These are phyloP conservation scores for Fusarium fujikuroi DNA, from an alignment of 2,329 filamentous ascomycete genomes.

Conservation along the genomic window DNA sequence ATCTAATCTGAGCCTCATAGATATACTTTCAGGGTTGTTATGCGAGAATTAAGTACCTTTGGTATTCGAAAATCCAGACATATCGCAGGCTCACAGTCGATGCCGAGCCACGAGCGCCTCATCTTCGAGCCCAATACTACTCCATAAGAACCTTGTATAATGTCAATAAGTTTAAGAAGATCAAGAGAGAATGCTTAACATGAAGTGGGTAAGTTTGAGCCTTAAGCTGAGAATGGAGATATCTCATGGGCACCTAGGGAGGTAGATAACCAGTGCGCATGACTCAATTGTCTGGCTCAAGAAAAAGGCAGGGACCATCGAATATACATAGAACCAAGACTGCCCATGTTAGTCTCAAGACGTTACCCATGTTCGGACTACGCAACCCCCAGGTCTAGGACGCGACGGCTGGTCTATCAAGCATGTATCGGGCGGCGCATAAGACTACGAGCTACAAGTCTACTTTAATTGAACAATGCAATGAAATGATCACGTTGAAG, in stretches of 20 bases:
- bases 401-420: not conserved
- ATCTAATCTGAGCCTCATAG: too few relatives aligned
- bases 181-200: accelerated
- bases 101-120: not conserved
- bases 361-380: accelerated
- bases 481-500: not conserved
- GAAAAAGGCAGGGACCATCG: accelerated
- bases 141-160: accelerated
- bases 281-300: not conserved
- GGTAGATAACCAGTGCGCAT: not conserved
- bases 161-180: accelerated
- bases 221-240: too few relatives aligned
- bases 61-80: too few relatives aligned
- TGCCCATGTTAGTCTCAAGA: accelerated
- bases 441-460: not conserved
- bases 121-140: too few relatives aligned
- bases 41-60: too few relatives aligned
- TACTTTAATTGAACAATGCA: not conserved
- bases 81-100: too few relatives aligned
- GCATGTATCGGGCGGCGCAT: not conserved
- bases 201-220: not conserved
- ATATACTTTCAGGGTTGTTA: too few relatives aligned
- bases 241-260: too few relatives aligned
- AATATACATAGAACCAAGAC: too few relatives aligned
- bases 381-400: too few relatives aligned